A percentile compares a stretch with the other conserved stretches of the same genome.
Conservation (phyloP, 192 early-diverging fungal genomes). For the Coemansia sp. region DNA sequence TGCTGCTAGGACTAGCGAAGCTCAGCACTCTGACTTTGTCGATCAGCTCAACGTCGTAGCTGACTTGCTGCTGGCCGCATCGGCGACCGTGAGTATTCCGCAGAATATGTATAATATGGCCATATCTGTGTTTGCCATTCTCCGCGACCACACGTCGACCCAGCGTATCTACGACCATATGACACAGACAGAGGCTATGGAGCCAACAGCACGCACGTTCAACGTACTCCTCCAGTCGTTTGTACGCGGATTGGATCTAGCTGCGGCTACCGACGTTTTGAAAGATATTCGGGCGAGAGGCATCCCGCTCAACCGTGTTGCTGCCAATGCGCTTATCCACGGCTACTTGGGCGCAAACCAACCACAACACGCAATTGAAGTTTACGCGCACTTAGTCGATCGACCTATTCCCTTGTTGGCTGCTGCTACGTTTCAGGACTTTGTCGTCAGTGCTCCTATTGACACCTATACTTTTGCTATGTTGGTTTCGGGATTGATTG, state of each 20-base stretch:
- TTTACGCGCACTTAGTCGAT: constrained; percentile 42
- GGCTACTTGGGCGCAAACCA: constrained; percentile 21
- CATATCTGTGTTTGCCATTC: constrained; percentile 34
- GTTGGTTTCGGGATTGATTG: constrained; percentile 32
- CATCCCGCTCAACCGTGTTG: constrained; percentile 19
- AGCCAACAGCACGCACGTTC: constrained; percentile 40
- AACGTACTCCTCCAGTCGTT: constrained; percentile 34
- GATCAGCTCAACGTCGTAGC: background rate
- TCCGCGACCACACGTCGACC: constrained; percentile 21
- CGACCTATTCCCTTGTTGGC: constrained; percentile 34
- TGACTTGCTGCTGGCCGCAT: constrained; percentile 12
- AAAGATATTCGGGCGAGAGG: constrained; percentile 13
- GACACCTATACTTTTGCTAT: constrained; percentile 37
- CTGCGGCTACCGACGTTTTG: constrained; percentile 18
- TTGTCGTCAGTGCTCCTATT: constrained; percentile 14
- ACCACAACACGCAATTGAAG: constrained; percentile 21
- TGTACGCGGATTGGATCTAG: constrained; percentile 22
- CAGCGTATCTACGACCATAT: constrained; percentile 46
- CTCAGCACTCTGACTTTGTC: constrained; percentile 11
- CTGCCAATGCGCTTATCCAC: constrained; percentile 30
- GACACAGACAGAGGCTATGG: constrained; percentile 17
- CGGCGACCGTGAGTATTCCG: constrained; percentile 4
- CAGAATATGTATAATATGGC: constrained; percentile 43
- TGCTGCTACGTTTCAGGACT: constrained; percentile 13
- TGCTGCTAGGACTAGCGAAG: background rate